phyloP scores from a whole-genome alignment of 2,329 filamentous ascomycete genomes.

The Ascochyta pisi region DNA sequence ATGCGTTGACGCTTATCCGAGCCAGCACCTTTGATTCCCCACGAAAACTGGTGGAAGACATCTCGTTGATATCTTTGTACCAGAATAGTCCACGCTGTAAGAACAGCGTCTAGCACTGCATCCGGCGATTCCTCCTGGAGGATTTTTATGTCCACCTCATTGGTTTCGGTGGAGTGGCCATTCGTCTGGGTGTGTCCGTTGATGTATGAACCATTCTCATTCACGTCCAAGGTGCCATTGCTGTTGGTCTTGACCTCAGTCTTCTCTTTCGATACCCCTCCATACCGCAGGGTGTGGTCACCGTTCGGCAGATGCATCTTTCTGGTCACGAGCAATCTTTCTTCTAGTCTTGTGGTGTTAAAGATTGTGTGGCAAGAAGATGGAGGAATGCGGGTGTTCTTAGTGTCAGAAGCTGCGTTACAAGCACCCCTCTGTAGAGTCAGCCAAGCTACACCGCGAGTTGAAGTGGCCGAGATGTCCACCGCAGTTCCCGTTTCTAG shows the following conservation, averaged over 20 bases:
- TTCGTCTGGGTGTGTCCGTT: slow-evolving; percentile 7
- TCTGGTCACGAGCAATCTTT: neutral
- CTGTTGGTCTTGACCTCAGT: slow-evolving; percentile 24
- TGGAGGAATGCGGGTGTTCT: slow-evolving; percentile 14
- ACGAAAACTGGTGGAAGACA: slow-evolving; percentile 39
- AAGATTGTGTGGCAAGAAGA: neutral
- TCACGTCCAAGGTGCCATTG: slow-evolving; percentile 13
- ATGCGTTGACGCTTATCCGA: slow-evolving; percentile 25
- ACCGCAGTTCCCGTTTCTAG: slow-evolving; percentile 18
- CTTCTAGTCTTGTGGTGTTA: neutral
- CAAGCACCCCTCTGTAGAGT: slow-evolving; percentile 30
- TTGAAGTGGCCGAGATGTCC: slow-evolving; percentile 20
- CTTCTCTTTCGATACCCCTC: slow-evolving; percentile 22
- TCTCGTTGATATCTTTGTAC: slow-evolving; percentile 43
- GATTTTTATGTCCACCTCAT: slow-evolving; percentile 26
- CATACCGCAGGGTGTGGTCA: slow-evolving; percentile 25
- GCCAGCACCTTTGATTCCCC: slow-evolving; percentile 28
- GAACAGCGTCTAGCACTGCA: slow-evolving; percentile 28
- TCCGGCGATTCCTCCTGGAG: slow-evolving; percentile 17
- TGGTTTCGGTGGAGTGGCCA: slow-evolving; percentile 9
- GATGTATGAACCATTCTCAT: slow-evolving; percentile 12
- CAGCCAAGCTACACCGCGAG: slow-evolving; percentile 28
- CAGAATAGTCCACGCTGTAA: slow-evolving; percentile 42
- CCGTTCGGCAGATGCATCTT: slow-evolving; percentile 34
- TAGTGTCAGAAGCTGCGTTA: slow-evolving; percentile 15